Conservation (phyloP, 73 alveolate species). For the Paraurostyla sp. region DNA sequence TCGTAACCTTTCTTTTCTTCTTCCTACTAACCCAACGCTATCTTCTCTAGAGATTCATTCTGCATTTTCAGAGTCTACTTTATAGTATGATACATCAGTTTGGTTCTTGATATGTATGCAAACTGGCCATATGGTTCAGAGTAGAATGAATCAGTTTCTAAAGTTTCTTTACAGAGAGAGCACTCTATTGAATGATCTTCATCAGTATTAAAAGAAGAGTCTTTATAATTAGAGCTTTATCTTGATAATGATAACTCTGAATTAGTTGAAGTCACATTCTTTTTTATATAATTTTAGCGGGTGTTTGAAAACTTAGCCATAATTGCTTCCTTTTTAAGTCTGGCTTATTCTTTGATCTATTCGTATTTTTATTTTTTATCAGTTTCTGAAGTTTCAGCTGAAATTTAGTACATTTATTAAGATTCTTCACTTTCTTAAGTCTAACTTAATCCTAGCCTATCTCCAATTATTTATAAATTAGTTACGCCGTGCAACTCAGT, state of each 20-base stretch:
- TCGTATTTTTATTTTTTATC: not conserved
- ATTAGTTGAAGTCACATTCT: not conserved
- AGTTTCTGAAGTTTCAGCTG: not conserved
- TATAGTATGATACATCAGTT: not conserved
- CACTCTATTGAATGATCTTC: not conserved
- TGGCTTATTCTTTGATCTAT: not conserved
- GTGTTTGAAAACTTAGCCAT: not conserved
- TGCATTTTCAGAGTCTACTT: not conserved
- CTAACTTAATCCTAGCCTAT: no score
- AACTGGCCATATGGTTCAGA: slow-evolving; percentile 43
- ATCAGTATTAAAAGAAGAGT: no score
- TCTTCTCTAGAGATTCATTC: not conserved
- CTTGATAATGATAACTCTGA: not conserved
- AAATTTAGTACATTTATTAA: no score
- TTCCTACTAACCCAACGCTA: not conserved
- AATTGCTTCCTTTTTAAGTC: not conserved
- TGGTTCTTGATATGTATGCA: slow-evolving; percentile 27
- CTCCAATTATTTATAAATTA: no score
- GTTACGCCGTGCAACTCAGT: no score
- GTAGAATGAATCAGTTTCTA: not conserved
- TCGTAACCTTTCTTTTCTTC: not conserved
- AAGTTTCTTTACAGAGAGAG: slow-evolving; percentile 32
- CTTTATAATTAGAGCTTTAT: no score
- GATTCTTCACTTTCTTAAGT: no score
- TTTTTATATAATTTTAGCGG: not conserved